Base-by-base conservation (phyloP, 495 filamentous ascomycete species). In the Xylaria scruposa region DNA sequence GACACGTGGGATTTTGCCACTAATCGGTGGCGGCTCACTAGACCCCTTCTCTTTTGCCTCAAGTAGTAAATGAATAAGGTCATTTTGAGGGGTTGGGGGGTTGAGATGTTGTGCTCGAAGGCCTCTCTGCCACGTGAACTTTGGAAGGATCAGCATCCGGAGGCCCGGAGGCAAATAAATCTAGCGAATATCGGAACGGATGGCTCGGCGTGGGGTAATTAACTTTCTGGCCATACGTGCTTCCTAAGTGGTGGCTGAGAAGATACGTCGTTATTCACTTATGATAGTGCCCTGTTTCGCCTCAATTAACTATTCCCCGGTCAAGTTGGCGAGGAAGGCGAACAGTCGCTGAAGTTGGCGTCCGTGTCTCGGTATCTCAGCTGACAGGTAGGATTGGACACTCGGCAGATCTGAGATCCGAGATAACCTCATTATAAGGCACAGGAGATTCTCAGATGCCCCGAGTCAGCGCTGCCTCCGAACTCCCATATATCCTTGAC, bases 1-100 rank as follows among this genome's bases (percentile, higher is more conserved):
- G 58, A 38, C 58, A 60, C 58, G 58, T 60, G 58, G 31, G 33
- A 8, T 17, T 19, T 49, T 33, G 56, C 56, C 56, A 60, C 56
- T 60, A 6, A 38, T 21, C 56, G 5, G 56, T 60, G 56, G 31
- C 24, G 24, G 49, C 49, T 53, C 49, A 53, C 49, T 49, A 8
- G 7, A 31, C 8, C 36, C 36, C 6, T 38, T 38, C 36, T 36
- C 33, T 36, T 36, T 36, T 36, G 6, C 33, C 6, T 36, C 6
- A 36, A 24, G 6, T 24, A n/a, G n/a, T 21, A 24, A 21, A 49
- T 53, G n/a, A 24, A 53, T 53, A 53, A 10, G 1, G 10, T 54
- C 9, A 3, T 12, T 29, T 15, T 15, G 2, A 1, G 51, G 24
- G 24, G 24, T 4, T 4, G 8, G 38, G 8, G 4, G 29, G 13